A percentile compares a stretch with the other conserved stretches of the same genome.
phyloP scores from a whole-genome alignment of 169 alveolate genomes.

The Plasmodium sp. region DNA sequence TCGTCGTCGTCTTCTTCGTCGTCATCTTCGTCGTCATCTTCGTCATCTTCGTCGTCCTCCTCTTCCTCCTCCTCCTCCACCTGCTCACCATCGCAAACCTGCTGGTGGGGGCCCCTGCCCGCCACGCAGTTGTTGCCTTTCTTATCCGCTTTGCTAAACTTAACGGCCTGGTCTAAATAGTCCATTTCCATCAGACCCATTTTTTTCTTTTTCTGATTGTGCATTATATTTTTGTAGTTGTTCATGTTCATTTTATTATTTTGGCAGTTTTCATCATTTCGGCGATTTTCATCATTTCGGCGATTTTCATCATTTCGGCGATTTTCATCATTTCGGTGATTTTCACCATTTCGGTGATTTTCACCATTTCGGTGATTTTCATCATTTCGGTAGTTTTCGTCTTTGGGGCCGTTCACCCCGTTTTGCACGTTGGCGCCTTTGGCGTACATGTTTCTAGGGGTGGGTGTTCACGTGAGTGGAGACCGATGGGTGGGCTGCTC shows the following conservation, averaged over 20 bases:
- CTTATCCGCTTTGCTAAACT: neutral
- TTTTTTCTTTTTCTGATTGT: conserved; percentile 31
- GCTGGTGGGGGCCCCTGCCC: neutral
- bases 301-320: neutral
- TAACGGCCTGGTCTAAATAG: neutral
- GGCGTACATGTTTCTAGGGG: neutral
- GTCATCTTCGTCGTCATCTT: too few relatives aligned
- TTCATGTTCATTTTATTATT: conserved; percentile 30
- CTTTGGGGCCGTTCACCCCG: neutral
- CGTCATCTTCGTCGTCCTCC: neutral
- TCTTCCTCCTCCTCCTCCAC: neutral
- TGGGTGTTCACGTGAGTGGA: neutral
- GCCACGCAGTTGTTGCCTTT: neutral
- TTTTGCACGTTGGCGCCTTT: neutral
- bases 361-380: conserved; percentile 24
- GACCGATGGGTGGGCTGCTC: neutral
- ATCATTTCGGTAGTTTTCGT: neutral
- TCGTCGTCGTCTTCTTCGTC: neutral
- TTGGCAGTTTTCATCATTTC: conserved; percentile 26
- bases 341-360: neutral
- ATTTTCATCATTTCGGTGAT: neutral
- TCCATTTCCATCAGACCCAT: conserved; percentile 15
- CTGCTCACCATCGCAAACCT: neutral
- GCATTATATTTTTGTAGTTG: conserved; percentile 41
- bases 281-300: neutral